A percentile compares a stretch with the other conserved stretches of the same genome.
These are phyloP conservation scores for Fusarium musae DNA, from an alignment of 2,329 filamentous ascomycete species.

Conservation along the genomic window DNA sequence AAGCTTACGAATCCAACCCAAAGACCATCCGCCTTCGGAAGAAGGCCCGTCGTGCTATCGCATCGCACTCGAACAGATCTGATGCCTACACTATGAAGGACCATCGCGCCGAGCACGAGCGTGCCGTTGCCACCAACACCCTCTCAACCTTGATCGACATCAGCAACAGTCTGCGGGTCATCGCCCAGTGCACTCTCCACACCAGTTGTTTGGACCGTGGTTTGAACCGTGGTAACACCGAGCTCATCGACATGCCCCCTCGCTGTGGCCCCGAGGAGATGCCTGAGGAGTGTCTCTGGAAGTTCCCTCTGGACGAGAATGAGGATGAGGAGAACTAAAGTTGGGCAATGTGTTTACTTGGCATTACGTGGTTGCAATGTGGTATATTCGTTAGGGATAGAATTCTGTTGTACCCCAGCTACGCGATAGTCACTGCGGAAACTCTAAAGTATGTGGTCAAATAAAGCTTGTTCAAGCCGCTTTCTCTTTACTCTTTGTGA, in stretches of 20 bases:
- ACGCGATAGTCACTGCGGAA: neutral
- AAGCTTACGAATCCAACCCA: fast-evolving
- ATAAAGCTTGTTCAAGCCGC: fast-evolving
- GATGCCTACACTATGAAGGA: no score
- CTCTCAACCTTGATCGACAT: neutral
- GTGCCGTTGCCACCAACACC: no score
- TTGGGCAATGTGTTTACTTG: fast-evolving
- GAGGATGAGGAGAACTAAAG: neutral
- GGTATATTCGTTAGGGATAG: no score
- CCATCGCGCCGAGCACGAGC: neutral
- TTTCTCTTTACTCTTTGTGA: neutral
- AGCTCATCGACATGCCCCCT: no score
- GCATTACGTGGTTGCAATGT: neutral
- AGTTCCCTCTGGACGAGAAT: no score
- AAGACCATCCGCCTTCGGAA: neutral
- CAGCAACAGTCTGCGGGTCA: fast-evolving
- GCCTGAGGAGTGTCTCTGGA: neutral
- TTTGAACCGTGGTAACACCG: no score
- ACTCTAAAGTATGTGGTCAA: fast-evolving
- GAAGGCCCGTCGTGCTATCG: fast-evolving
- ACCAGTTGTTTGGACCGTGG: no score
- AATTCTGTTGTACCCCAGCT: no score
- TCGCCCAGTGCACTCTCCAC: neutral
- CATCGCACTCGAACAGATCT: no score
- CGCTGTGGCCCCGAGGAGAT: neutral